phyloP scores from a whole-genome alignment of 257 asterid genomes.

The Scutellaria barbata region DNA sequence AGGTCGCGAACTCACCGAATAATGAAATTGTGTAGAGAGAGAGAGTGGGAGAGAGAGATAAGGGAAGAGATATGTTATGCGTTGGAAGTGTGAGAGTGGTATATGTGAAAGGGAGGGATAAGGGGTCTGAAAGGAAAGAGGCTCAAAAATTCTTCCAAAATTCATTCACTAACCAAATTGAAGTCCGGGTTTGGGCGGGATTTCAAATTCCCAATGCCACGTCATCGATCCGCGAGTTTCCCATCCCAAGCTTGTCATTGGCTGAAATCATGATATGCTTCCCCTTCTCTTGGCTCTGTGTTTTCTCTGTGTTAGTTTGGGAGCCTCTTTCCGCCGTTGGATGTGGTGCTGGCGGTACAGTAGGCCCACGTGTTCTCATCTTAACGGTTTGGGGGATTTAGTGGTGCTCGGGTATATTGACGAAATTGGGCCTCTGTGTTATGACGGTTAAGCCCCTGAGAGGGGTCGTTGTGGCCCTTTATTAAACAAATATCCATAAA shows the following conservation, averaged over 20 bases:
- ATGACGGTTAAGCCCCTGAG: constrained; percentile 53
- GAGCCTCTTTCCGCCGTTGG: constrained; percentile 46
- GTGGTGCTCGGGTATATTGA: constrained; percentile 44
- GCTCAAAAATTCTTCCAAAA: constrained; percentile 44
- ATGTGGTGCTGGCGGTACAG: constrained; percentile 26
- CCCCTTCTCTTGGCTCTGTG: constrained; percentile 56
- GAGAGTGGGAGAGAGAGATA: constrained; percentile 40
- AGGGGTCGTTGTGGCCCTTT: constrained; percentile 54
- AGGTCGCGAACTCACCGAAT: constrained; percentile 37
- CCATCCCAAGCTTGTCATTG: constrained; percentile 28
- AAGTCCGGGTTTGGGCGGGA: constrained; percentile 99
- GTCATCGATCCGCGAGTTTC: constrained; percentile 59
- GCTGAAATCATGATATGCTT: neutral
- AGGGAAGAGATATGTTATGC: constrained; percentile 45
- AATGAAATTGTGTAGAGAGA: constrained; percentile 32
- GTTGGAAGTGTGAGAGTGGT: constrained; percentile 46
- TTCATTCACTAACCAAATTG: constrained; percentile 58
- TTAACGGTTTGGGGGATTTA: constrained; percentile 27
- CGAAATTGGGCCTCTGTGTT: constrained; percentile 51
- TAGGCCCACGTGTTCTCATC: constrained; percentile 45
- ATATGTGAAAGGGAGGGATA: constrained; percentile 48
- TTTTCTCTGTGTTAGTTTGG: constrained; percentile 73
- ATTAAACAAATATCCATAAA: constrained; percentile 45
- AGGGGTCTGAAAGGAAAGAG: constrained; percentile 58
- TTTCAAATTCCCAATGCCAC: constrained; percentile 58